phyloP scores from a whole-genome alignment of 352 stramenopile species.

The Phytopythium litorale region DNA sequence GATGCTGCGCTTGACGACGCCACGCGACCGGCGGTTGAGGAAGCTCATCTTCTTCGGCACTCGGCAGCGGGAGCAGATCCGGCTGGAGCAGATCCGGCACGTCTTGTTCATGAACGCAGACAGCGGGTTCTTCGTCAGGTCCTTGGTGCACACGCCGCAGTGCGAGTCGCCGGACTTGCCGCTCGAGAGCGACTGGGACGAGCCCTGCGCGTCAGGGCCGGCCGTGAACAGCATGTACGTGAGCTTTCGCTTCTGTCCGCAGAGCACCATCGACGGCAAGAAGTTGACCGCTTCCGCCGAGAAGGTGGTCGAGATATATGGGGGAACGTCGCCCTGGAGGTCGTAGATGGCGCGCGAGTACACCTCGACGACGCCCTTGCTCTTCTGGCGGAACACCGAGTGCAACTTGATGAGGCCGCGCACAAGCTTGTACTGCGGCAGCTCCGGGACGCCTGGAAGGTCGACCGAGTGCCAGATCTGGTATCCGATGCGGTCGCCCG shows the following conservation, averaged over 20 bases:
- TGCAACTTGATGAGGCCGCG: conserved; percentile 33
- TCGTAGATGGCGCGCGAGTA: conserved; percentile 27
- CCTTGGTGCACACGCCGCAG: conserved; percentile 33
- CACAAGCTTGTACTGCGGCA: conserved; percentile 33
- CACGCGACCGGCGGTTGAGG: conserved; percentile 23
- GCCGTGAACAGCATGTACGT: conserved; percentile 28
- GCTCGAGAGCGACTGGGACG: conserved; percentile 8
- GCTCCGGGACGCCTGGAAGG: conserved; percentile 21
- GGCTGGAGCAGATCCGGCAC: conserved; percentile 25
- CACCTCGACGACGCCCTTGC: conserved; percentile 35
- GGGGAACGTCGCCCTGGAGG: conserved; percentile 25
- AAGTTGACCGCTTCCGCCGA: conserved; percentile 26
- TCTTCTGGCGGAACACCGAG: conserved; percentile 38
- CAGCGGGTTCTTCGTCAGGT: conserved; percentile 30
- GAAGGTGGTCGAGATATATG: conserved; percentile 17
- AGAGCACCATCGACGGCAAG: conserved; percentile 19
- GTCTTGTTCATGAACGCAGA: conserved; percentile 31
- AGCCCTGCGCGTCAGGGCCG: conserved; percentile 5
- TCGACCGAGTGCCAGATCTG: conserved; percentile 42
- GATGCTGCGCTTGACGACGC: conserved; percentile 29
- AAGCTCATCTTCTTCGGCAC: conserved; percentile 33
- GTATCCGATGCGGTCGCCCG: conserved; percentile 43
- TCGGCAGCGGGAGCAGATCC: conserved; percentile 27
- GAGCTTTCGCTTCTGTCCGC: conserved; percentile 40
- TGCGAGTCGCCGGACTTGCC: conserved; percentile 22